phyloP scores from a whole-genome alignment of 2,329 filamentous ascomycete species.

The Pseudodiploospora longispora region DNA sequence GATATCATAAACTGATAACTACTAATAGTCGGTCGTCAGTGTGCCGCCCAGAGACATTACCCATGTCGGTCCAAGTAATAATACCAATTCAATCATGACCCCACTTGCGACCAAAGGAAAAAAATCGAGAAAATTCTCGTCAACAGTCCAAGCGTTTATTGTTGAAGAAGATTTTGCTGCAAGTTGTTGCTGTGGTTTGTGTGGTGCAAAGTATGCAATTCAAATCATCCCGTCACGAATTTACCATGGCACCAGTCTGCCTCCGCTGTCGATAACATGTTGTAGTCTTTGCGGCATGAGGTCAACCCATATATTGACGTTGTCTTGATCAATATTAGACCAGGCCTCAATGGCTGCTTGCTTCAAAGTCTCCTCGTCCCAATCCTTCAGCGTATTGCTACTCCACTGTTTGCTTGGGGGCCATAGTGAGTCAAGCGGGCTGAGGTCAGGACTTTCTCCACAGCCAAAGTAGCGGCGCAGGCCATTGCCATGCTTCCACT shows the following conservation, averaged over 20 bases:
- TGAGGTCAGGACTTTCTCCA: conserved; percentile 29
- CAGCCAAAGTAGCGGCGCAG: conserved; percentile 27
- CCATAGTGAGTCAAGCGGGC: conserved; percentile 28
- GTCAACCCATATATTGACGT: conserved; percentile 28
- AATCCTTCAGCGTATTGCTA: conserved; percentile 17
- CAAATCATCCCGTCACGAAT: no score
- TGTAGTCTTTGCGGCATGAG: conserved; percentile 27
- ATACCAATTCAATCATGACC: no score
- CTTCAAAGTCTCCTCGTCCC: conserved; percentile 25
- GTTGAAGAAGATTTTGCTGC: no score
- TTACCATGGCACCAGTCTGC: conserved; percentile 26
- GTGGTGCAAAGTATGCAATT: no score
- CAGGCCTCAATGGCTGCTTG: conserved; percentile 23
- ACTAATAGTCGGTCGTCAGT: no score
- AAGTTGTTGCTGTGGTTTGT: no score
- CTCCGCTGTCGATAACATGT: conserved; percentile 23
- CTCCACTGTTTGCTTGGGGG: conserved; percentile 27
- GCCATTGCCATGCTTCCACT: conserved; percentile 27
- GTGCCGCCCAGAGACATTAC: no score
- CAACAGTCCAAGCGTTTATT: no score
- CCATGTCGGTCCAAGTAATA: no score
- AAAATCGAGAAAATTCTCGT: no score
- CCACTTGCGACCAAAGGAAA: no score
- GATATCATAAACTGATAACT: no score
- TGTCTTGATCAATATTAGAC: conserved; percentile 20